Base-by-base conservation (phyloP, 2,329 filamentous ascomycete species). In the Reticulascus tulasneorum region DNA sequence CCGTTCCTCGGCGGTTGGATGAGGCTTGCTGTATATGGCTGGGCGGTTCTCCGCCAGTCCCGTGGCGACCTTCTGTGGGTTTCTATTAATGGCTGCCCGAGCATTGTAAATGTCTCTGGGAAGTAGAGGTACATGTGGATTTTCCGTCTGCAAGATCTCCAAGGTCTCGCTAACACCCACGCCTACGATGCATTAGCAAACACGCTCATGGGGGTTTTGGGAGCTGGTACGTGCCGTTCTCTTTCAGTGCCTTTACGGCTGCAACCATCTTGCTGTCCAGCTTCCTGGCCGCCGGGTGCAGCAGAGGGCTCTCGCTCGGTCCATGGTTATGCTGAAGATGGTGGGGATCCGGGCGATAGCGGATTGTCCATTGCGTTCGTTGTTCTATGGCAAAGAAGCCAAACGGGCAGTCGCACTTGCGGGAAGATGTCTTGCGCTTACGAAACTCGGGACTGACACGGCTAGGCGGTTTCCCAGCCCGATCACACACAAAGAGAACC, bases 381-480 rank as follows among this genome's bases (percentile, higher is more conserved):
- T 82, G 77, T 54, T 83, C 79, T 24, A 83, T 78, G 37, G 79
- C 79, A 46, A 82, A 83, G 55, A 83, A 82, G n/a, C 79, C 79
- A 54, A 83, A 83, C 20, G 77, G 76, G 45, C 79, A 83, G 47
- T 82, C 78, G 49, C 79, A 82, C 50, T 83, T 83, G 29, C 79
- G 69, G n/a, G 78, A 82, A 8, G 79, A 81, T 1, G 79, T 83
- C 52, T 79, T 79, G 16, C 77, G 69, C 56, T 82, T 82, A 37
- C 79, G 72, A 43, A 74, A 71, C 56, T 82, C 79, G 2, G 78
- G 75, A 44, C 66, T 80, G n/a, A 79, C 77, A 6, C 75, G 70
- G 36, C 66, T 75, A 4, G 76, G 76, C 2, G 76, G 76, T 47
- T 79, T 79, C 26, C 79, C 79, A 4, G 78, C 78, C 37, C 78